Conservation (phyloP, 1,139 yeast genomes). For the Kodamaea plutei region DNA sequence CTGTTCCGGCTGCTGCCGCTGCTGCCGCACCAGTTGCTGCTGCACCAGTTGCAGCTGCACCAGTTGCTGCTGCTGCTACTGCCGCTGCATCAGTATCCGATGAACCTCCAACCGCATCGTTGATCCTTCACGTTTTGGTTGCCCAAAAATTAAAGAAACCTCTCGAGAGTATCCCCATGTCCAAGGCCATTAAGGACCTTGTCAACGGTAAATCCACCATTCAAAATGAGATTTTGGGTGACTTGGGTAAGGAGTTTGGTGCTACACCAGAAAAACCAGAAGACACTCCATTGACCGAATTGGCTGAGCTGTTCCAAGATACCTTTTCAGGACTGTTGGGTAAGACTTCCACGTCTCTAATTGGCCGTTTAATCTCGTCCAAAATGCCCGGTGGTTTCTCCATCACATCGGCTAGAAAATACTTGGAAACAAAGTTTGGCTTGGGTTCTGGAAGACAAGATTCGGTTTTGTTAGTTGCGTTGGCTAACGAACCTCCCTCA, state of each 20-base stretch:
- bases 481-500: slow-evolving; percentile 85
- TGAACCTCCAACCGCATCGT: slow-evolving; percentile 80
- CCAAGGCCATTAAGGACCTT: slow-evolving; percentile 92
- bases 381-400: slow-evolving; percentile 99
- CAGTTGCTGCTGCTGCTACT: slow-evolving; percentile 57
- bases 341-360: slow-evolving; percentile 83
- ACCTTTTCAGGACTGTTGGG: slow-evolving; percentile 85
- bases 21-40: slow-evolving; percentile 45
- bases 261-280: slow-evolving; percentile 98
- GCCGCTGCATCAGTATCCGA: slow-evolving; percentile 84
- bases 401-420: slow-evolving; percentile 84
- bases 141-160: slow-evolving; percentile 95
- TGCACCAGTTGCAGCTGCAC: slow-evolving; percentile 47
- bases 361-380: slow-evolving; percentile 88
- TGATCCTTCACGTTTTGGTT: slow-evolving; percentile 82
- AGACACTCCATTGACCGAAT: slow-evolving; percentile 92
- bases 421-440: slow-evolving; percentile 88
- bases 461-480: slow-evolving; percentile 73
- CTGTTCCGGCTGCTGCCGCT: slow-evolving; percentile 39
- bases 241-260: slow-evolving; percentile 96
- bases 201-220: slow-evolving; percentile 98
- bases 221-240: slow-evolving; percentile 97
- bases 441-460: slow-evolving; percentile 93
- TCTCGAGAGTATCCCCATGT: slow-evolving; percentile 76
- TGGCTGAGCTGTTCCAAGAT: slow-evolving; percentile 94